Evolutionary conservation across 2,329 filamentous ascomycete species (phyloP), one percentile per base, ranked within the genome.

Genomic region (Domatiomyces globalis): DNA sequence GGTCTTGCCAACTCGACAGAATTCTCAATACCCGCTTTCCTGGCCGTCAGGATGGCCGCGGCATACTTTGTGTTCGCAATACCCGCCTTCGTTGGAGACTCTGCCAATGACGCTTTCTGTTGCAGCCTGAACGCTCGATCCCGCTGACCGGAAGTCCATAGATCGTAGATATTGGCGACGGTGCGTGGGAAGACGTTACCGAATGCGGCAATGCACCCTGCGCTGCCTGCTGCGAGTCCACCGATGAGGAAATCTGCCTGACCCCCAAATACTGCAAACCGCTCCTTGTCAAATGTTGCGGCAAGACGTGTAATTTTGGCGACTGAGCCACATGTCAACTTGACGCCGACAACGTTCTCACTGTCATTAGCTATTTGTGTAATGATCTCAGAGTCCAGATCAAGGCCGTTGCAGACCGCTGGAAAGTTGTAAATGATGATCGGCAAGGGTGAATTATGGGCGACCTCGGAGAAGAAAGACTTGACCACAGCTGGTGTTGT

Each of bases 61-160:
- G 81, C 83, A 62, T 82, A 84, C 67, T 86, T 85, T n/a, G 77
- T 79, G 1, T 73, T 72, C 7, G 80, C 80, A 58, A 85, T 82
- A 5, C 82, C 82, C 9, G 73, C 72, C 66, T 85, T 85, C 60
- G 76, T 78, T 0, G 78, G 75, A 51, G 75, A 76, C 64, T 86
- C 83, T 0, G 81, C 81, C 49, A 85, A 65, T 6, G 81, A 79
- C 0, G 80, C 78, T 62, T 74, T 75, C 51, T 72, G 68, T 59
- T 85, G 81, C 62, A 85, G 63, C 49, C 68, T 70, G 54, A 83
- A 58, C 1, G 82, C 83, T 60, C 83, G 79, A 1, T 73, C 66
- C 4, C 68, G 62, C 61, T 76, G 76, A 0, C 81, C 81, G 48
- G 70, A 69, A 51, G 69, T 71, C 63, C 78, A 85, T n/a, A 84